A percentile compares a stretch with the other conserved stretches of the same genome.
These are phyloP conservation scores for Secale cereale DNA, from an alignment of 176 grass and related monocot genomes.

Conservation along the genomic window DNA sequence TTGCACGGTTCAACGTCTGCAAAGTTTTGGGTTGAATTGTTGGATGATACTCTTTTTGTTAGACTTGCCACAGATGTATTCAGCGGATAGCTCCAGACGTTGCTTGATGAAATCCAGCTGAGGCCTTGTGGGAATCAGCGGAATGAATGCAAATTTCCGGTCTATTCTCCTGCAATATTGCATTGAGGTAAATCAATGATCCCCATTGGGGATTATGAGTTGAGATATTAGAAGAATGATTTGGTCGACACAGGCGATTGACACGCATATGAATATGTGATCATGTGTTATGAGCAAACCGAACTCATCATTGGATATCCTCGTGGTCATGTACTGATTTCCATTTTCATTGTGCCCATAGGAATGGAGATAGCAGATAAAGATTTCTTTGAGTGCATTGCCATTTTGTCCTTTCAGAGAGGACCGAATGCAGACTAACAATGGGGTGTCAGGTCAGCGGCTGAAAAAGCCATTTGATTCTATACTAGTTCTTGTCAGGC, in stretches of 20 bases:
- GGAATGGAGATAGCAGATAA: background rate
- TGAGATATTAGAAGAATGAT: background rate
- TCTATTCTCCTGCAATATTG: background rate
- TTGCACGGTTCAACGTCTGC: background rate
- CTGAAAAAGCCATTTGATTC: background rate
- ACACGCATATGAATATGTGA: background rate
- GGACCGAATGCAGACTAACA: background rate
- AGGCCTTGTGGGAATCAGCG: constrained; percentile 4
- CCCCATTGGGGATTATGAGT: background rate
- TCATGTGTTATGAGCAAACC: background rate
- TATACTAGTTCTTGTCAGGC: background rate
- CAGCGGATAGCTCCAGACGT: constrained; percentile 2
- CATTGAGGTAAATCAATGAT: background rate
- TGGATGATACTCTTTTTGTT: background rate
- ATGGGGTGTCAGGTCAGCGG: background rate
- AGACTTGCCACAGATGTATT: background rate
- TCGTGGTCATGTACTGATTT: background rate
- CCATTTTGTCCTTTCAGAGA: background rate
- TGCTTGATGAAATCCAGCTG: background rate
- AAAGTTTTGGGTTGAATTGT: background rate
- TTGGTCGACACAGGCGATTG: background rate
- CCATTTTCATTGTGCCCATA: background rate
- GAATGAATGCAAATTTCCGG: background rate
- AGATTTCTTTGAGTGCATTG: background rate
- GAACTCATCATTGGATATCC: background rate